phyloP scores from a whole-genome alignment of 441 rosid species.

The Syzygium malaccense region DNA sequence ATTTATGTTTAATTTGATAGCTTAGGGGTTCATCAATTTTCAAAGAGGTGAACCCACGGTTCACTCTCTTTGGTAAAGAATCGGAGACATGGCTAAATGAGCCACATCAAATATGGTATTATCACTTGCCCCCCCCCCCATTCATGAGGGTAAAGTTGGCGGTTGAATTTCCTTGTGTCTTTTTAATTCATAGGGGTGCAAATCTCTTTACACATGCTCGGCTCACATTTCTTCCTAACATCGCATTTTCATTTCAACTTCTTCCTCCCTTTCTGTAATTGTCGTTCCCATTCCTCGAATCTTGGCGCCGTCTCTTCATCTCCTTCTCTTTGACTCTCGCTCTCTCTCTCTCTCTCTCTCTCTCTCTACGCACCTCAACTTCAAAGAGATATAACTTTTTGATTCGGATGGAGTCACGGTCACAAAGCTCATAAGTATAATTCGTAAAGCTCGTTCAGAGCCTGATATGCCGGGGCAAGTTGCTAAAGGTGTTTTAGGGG shows the following conservation, averaged over 20 bases:
- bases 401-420: neutral
- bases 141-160: too few species aligned
- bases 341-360: neutral
- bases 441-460: neutral
- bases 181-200: too few species aligned
- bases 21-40: neutral
- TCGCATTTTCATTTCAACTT: neutral
- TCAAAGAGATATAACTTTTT: neutral
- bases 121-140: too few species aligned
- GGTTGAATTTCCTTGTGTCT: too few species aligned
- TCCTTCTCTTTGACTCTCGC: neutral
- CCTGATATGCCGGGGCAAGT: neutral
- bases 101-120: too few species aligned
- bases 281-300: neutral
- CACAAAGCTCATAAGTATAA: neutral
- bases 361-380: neutral
- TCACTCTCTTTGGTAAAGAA: too few species aligned
- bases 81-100: too few species aligned
- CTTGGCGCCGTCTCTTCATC: neutral
- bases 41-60: rapidly evolving
- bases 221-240: neutral
- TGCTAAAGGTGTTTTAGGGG: neutral
- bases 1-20: neutral
- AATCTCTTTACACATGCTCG: too few species aligned
- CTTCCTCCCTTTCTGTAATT: neutral